These are phyloP conservation scores for Talaromyces sp. DNA, from an alignment of 2,329 filamentous ascomycete genomes.

Conservation along the genomic window DNA sequence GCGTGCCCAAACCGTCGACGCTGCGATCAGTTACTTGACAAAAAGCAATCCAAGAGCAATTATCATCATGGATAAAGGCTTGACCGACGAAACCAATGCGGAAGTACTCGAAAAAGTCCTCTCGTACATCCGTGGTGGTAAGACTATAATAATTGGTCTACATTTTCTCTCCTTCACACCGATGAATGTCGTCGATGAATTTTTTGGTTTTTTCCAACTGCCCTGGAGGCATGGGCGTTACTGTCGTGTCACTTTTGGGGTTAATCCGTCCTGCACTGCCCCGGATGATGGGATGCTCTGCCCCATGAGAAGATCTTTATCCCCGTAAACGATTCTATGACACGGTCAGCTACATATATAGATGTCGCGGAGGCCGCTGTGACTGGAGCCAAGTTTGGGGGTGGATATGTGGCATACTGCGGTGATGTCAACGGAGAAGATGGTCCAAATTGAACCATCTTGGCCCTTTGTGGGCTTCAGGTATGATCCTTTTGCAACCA, in stretches of 20 bases:
- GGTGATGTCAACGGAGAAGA: background rate
- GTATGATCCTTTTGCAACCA: background rate
- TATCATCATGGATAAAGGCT: background rate
- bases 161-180: background rate
- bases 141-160: background rate
- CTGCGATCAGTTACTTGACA: background rate
- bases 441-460: background rate
- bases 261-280: background rate
- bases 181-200: background rate
- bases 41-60: background rate
- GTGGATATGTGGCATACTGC: background rate
- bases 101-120: background rate
- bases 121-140: background rate
- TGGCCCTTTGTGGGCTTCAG: background rate
- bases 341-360: background rate
- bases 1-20: background rate
- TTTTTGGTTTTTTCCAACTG: background rate
- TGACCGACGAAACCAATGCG: background rate
- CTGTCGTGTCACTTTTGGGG: background rate
- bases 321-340: constrained; percentile 11
- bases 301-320: constrained; percentile 25
- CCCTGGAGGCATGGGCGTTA: background rate
- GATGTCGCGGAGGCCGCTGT: background rate
- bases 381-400: background rate
- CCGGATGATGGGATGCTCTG: constrained; percentile 13